Evolutionary conservation across 345 rosid species (phyloP).

Genomic region (Linum lewisii): DNA sequence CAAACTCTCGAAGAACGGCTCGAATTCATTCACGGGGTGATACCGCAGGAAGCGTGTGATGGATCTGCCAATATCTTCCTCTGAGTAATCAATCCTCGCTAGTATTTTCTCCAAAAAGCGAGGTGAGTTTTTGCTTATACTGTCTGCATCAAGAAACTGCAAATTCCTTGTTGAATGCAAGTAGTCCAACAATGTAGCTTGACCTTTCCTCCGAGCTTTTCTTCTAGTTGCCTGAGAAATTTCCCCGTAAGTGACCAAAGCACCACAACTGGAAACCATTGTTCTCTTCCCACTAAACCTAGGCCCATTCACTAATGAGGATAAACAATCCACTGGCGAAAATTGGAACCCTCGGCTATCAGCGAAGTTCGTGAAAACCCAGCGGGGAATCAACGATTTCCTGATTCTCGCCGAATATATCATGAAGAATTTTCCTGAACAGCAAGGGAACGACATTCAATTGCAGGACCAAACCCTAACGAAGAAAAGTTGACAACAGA

Average conservation of each 20-base stretch:
- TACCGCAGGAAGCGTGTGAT: slow-evolving; percentile 46
- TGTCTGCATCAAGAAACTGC: slow-evolving; percentile 57
- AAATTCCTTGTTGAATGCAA: slow-evolving; percentile 53
- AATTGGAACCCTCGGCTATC: slow-evolving; percentile 20
- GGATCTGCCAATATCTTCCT: slow-evolving; percentile 25
- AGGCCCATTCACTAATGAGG: slow-evolving; percentile 25
- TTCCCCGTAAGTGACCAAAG: slow-evolving; percentile 8
- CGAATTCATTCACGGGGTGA: slow-evolving; percentile 80
- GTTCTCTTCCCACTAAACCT: slow-evolving; percentile 19
- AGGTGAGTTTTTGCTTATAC: slow-evolving; percentile 59
- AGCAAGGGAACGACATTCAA: background rate
- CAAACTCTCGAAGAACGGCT: slow-evolving; percentile 77
- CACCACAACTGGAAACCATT: background rate
- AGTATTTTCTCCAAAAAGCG: slow-evolving; percentile 32
- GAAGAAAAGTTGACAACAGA: too few relatives aligned
- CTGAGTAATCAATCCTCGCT: slow-evolving; percentile 21
- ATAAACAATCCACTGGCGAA: slow-evolving; percentile 12
- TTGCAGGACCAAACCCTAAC: too few relatives aligned
- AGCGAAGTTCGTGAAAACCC: slow-evolving; percentile 27
- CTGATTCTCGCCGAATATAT: slow-evolving; percentile 24
- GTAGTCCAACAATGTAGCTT: slow-evolving; percentile 63
- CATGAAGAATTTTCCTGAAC: slow-evolving; percentile 18
- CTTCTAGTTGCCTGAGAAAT: slow-evolving; percentile 24
- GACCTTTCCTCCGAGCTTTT: slow-evolving; percentile 25
- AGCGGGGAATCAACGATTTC: slow-evolving; percentile 28